Evolutionary conservation across 164 flowering plant genomes (phyloP).

Genomic region (Liriodendron chinense): DNA sequence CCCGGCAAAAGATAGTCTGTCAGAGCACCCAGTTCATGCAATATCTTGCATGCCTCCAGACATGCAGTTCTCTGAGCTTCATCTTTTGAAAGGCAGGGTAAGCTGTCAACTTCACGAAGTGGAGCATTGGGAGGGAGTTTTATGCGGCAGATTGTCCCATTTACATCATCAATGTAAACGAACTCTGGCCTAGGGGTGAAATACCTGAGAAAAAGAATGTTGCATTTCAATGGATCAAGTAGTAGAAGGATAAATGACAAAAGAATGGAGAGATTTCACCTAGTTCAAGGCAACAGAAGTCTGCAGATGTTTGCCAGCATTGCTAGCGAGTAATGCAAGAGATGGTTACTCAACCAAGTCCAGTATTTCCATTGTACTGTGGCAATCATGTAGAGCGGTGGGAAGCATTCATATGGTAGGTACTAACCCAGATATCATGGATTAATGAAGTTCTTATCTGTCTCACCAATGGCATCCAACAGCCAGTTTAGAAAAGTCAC

Average conservation of each 20-base stretch:
- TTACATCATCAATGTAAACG: conserved; percentile 58
- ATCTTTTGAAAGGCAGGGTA: conserved; percentile 64
- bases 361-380: no score
- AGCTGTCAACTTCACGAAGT: conserved; percentile 49
- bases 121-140: conserved; percentile 89
- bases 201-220: conserved; percentile 41
- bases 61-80: conserved; percentile 84
- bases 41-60: conserved; percentile 67
- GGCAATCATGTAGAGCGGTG: no score
- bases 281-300: background rate
- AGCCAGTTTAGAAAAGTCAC: no score
- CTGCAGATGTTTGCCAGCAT: background rate
- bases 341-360: background rate
- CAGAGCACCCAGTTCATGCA: conserved; percentile 79
- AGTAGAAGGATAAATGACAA: background rate
- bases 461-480: no score
- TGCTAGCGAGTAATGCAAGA: background rate
- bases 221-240: background rate
- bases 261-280: no score
- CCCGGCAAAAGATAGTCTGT: conserved; percentile 71
- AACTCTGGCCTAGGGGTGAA: conserved; percentile 72
- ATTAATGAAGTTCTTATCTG: no score
- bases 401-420: no score
- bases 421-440: no score
- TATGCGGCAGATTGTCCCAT: conserved; percentile 62